Evolutionary conservation across 2,329 filamentous ascomycete species (phyloP).

Genomic region (Cladosporium colombiae): DNA sequence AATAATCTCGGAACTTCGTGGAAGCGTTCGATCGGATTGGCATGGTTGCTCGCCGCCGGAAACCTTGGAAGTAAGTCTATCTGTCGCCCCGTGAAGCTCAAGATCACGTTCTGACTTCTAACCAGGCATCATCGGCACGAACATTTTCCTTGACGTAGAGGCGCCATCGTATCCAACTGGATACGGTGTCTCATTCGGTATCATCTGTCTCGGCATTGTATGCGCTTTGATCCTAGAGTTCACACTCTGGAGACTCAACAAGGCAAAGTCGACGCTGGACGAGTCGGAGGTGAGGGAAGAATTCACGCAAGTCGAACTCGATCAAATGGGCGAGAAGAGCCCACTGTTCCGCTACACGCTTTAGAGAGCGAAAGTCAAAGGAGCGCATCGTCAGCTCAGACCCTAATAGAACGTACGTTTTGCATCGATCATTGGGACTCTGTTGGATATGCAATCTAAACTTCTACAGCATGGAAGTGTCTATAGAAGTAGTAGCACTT

Average conservation of each 20-base stretch:
- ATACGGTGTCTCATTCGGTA: slow-evolving; percentile 40
- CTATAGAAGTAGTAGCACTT: too few relatives aligned
- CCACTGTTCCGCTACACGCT: slow-evolving; percentile 41
- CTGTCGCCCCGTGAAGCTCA: neutral
- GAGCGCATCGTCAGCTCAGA: neutral
- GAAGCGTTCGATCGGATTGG: slow-evolving; percentile 42
- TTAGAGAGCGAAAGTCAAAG: neutral
- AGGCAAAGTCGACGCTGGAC: slow-evolving; percentile 34
- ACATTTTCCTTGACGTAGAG: slow-evolving; percentile 40
- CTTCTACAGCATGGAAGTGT: too few relatives aligned
- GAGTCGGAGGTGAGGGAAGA: slow-evolving; percentile 37
- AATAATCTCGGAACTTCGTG: slow-evolving; percentile 37
- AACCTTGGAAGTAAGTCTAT: slow-evolving; percentile 31
- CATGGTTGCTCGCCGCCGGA: slow-evolving; percentile 38
- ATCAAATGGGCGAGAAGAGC: slow-evolving; percentile 42
- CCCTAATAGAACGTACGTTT: too few relatives aligned
- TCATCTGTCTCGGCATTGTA: slow-evolving; percentile 28
- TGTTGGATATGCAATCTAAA: too few relatives aligned
- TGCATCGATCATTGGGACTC: too few relatives aligned
- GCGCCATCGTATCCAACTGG: slow-evolving; percentile 52
- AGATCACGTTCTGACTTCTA: neutral
- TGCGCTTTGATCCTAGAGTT: slow-evolving; percentile 26
- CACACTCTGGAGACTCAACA: slow-evolving; percentile 35
- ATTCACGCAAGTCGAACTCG: slow-evolving; percentile 40
- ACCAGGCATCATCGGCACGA: slow-evolving; percentile 41